Base-by-base conservation (phyloP, 1,284 basidiomycete species). In the Puccinia triticina region DNA sequence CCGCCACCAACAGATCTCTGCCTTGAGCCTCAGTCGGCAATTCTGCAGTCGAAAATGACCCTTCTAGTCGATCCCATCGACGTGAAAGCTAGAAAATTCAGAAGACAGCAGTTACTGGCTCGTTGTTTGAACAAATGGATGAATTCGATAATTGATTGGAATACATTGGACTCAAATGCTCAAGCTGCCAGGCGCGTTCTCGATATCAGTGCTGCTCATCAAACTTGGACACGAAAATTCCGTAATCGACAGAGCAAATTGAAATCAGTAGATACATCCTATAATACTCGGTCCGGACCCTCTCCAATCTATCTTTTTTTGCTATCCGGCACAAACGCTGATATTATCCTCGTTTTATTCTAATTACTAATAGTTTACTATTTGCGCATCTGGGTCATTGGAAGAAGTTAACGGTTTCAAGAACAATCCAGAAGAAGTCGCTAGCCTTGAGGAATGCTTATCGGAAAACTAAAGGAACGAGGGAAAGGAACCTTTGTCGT, bases 371-470 rank as follows among this genome's bases (percentile, higher is more conserved):
- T 64, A 81, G 78, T 21, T 48, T 81, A 23, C 7, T 73, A 23
- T 46, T 50, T 16, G n/a, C 40, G 0, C 37, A 71, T 50, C 34
- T 81, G 34, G 55, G 74, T 73, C 55, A 48, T n/a, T 81, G 78
- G 78, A 72, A 67, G 69, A 69, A 32, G 55, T 34, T 81, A 26
- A 81, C 78, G 10, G 59, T 81, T 48, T 40, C 37, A 32, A 81
- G 50, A n/a, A 61, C 37, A n/a, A 66, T 69, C 23, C 53, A 46
- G 37, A 81, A 71, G 69, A 69, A 46, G 29, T 53, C 55, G 11
- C 46, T 50, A 34, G 55, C 34, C 46, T 34, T 69, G 53, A 50
- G 43, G 32, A 23, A 73, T 21, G 69, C 78, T 14, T 81, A 48
- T 59, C 29, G 57, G 16, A 69, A 73, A 61, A 71, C 72, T 23